Evolutionary conservation across 2,329 filamentous ascomycete species (phyloP), one percentile per base, ranked within the genome.

Genomic region (Domatiomyces globalis): DNA sequence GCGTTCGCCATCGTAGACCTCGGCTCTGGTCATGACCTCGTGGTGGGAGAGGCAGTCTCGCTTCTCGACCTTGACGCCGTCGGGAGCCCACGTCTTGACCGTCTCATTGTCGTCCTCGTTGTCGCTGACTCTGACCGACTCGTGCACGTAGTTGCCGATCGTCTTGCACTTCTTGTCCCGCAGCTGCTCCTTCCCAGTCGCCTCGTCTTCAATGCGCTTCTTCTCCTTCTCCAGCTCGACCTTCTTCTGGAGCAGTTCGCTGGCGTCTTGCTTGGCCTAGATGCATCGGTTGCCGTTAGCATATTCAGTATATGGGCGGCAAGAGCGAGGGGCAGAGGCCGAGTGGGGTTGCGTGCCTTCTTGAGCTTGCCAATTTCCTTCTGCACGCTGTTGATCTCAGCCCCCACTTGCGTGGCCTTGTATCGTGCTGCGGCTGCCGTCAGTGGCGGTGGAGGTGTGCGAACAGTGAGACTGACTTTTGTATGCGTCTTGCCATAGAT

Each of bases 281-380:
- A 25, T 6, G 22, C 22, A 25, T 25, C 4, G 15, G 45, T 22
- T 4, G 27, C 17, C 29, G 8, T 50, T 44, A 22, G 39, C 5
- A 49, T 20, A 10, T 50, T 7, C 12, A 5, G 4, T 6, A 10
- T 19, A 36, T 27, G 20, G 18, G 20, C 47, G n/a, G 19, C 29
- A 39, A 43, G 36, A 48, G 47, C 9, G 27, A 22, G 22, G 17
- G 47, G 17, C 25, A 45, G 36, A 4, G 10, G 8, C 2, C 49
- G 51, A 62, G 54, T 25, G 22, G 22, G 22, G 22, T 7, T 39
- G 29, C 33, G 4, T 59, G 80, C 81, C 82, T 94, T 95, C 74
- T 94, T 95, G 76, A 90, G 94, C 63, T 79, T 73, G 17, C 85
- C 87, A 65, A 96, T 94, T 66, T 88, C 81, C 71, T 94, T 95